phyloP scores from a whole-genome alignment of 208 protist species.

The Wallacemonas rigidus region DNA sequence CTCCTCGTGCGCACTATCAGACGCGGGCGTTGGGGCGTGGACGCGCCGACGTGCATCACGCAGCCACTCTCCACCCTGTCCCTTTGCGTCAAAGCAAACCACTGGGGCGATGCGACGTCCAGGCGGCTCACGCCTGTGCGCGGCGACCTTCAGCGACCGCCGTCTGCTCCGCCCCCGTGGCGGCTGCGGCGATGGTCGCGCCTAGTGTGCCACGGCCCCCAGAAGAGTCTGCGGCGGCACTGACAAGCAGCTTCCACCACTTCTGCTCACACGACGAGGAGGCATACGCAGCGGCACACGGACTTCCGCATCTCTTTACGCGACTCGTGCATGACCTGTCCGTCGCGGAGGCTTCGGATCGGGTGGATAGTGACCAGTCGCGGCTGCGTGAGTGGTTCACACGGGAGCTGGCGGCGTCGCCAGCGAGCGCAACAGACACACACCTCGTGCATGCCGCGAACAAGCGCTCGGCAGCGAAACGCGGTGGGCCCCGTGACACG shows the following conservation, averaged over 20 bases:
- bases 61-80: not conserved
- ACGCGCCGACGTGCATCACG: not conserved
- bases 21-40: not conserved
- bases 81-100: constrained; percentile 12
- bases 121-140: no score
- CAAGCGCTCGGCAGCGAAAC: no score
- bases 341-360: not conserved
- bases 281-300: constrained; percentile 1
- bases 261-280: not conserved
- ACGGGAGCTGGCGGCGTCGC: not conserved
- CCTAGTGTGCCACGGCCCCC: not conserved
- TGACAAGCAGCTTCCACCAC: not conserved
- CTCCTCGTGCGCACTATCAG: not conserved
- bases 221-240: not conserved
- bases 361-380: not conserved
- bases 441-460: no score
- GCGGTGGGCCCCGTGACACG: no score
- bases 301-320: not conserved
- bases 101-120: not conserved
- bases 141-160: no score
- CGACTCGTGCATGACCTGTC: constrained; percentile 2
- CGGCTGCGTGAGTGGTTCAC: constrained; percentile 5
- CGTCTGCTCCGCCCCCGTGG: no score
- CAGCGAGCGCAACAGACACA: no score
- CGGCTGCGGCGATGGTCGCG: not conserved